These are phyloP conservation scores for Xanthoceras sorbifolium DNA, from an alignment of 345 rosid species.

Conservation along the genomic window DNA sequence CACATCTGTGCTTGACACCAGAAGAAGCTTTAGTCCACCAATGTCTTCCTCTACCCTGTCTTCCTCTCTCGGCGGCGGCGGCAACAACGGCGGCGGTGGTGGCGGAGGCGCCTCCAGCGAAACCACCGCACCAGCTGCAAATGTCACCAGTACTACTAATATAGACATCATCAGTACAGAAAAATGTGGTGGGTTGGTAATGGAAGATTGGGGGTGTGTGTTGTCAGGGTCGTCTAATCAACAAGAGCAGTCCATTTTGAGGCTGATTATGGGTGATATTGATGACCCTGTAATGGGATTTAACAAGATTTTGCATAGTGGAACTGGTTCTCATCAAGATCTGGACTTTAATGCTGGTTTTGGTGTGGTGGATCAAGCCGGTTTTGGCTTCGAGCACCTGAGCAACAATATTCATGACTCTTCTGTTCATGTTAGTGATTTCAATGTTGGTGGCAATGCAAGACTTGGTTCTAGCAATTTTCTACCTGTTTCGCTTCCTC, in stretches of 20 bases:
- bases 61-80: slow-evolving; percentile 56
- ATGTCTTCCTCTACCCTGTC: slow-evolving; percentile 74
- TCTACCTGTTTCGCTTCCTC: slow-evolving; percentile 21
- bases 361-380: slow-evolving; percentile 60
- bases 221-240: slow-evolving; percentile 58
- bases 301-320: slow-evolving; percentile 56
- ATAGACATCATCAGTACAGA: slow-evolving; percentile 31
- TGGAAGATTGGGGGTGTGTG: slow-evolving; percentile 72
- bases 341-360: slow-evolving; percentile 57
- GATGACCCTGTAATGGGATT: slow-evolving; percentile 64
- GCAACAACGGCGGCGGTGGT: slow-evolving; percentile 22
- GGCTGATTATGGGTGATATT: slow-evolving; percentile 70
- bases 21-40: slow-evolving; percentile 58
- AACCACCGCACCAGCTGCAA: slow-evolving; percentile 35
- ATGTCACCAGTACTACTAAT: slow-evolving; percentile 35
- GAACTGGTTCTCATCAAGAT: slow-evolving; percentile 29
- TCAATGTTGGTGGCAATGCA: slow-evolving; percentile 26
- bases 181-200: slow-evolving; percentile 50
- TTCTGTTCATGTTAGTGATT: slow-evolving; percentile 33
- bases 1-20: slow-evolving; percentile 60
- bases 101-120: slow-evolving; percentile 46
- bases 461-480: slow-evolving; percentile 30
- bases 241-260: slow-evolving; percentile 61
- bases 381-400: slow-evolving; percentile 45
- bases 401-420: slow-evolving; percentile 22